phyloP scores from a whole-genome alignment of 768 basidiomycete genomes.

The Boletus pseudo-olivaceus region DNA sequence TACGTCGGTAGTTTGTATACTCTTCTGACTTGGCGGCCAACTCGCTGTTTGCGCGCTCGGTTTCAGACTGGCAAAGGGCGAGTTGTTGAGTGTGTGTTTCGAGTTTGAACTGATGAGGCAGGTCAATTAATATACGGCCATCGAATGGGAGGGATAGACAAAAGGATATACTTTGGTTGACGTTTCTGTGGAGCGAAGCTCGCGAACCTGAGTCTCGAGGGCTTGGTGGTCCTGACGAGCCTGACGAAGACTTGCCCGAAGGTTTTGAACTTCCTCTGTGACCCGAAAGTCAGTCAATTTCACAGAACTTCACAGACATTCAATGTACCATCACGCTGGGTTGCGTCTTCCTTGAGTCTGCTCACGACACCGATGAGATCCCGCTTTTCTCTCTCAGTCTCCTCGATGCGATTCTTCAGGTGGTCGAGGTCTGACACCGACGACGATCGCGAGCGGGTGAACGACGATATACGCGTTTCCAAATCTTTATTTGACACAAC shows the following conservation, averaged over 20 bases:
- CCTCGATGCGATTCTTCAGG: slow-evolving; percentile 60
- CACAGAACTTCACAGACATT: not conserved
- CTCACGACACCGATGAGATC: slow-evolving; percentile 83
- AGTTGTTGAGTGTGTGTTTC: slow-evolving; percentile 83
- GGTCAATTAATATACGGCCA: not conserved
- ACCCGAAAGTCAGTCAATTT: not conserved
- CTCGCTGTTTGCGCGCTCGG: slow-evolving; percentile 66
- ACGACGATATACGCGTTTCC: slow-evolving; percentile 51
- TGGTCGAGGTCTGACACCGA: slow-evolving; percentile 60
- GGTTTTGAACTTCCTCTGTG: slow-evolving; percentile 67
- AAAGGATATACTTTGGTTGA: slow-evolving; percentile 59
- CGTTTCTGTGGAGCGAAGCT: slow-evolving; percentile 70
- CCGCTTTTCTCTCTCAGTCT: slow-evolving; percentile 85
- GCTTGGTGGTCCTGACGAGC: slow-evolving; percentile 69
- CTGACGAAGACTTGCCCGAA: slow-evolving; percentile 68
- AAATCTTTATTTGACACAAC: slow-evolving; percentile 45
- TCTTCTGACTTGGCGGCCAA: slow-evolving; percentile 74
- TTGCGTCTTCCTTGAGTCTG: slow-evolving; percentile 71
- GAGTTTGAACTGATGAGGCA: slow-evolving; percentile 66
- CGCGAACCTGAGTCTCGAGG: slow-evolving; percentile 65
- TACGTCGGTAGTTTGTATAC: slow-evolving; percentile 76
- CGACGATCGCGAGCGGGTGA: slow-evolving; percentile 57
- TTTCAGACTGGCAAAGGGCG: slow-evolving; percentile 70
- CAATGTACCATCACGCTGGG: slow-evolving; percentile 68
- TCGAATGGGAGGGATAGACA: not conserved